phyloP scores from a whole-genome alignment of 2,329 filamentous ascomycete species.

The Colletotrichum cereale region DNA sequence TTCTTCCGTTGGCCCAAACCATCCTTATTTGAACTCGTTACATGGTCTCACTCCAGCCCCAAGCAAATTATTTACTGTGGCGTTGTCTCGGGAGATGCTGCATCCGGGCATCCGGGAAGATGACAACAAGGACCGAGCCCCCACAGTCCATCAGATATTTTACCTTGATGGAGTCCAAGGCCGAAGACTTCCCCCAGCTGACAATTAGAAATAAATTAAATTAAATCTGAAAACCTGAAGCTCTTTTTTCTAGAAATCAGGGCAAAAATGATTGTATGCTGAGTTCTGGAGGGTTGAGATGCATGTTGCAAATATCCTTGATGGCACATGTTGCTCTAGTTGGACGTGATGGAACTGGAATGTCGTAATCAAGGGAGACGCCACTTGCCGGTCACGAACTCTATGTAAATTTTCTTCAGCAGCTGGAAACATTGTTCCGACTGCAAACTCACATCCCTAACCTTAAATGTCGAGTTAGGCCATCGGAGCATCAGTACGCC shows the following conservation, averaged over 20 bases:
- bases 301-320: neutral
- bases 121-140: neutral
- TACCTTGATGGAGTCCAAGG: neutral
- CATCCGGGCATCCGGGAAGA: slow-evolving; percentile 2
- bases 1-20: too few species aligned
- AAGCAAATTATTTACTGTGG: neutral
- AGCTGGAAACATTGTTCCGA: neutral
- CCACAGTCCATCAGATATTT: neutral
- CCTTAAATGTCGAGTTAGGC: neutral
- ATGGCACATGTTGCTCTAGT: too few species aligned
- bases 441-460: neutral
- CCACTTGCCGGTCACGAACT: too few species aligned
- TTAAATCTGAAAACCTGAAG: neutral
- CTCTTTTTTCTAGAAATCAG: too few species aligned
- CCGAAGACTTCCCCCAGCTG: too few species aligned
- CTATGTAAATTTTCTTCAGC: neutral
- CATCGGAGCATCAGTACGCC: neutral
- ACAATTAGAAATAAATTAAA: neutral
- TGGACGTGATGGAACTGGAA: neutral
- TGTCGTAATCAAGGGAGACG: neutral
- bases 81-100: neutral
- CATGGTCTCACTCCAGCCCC: neutral
- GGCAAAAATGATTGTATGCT: too few species aligned
- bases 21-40: neutral
- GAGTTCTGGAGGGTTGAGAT: neutral